Evolutionary conservation across 257 asterid species (phyloP).

Genomic region (Cynanchum wilfordii): DNA sequence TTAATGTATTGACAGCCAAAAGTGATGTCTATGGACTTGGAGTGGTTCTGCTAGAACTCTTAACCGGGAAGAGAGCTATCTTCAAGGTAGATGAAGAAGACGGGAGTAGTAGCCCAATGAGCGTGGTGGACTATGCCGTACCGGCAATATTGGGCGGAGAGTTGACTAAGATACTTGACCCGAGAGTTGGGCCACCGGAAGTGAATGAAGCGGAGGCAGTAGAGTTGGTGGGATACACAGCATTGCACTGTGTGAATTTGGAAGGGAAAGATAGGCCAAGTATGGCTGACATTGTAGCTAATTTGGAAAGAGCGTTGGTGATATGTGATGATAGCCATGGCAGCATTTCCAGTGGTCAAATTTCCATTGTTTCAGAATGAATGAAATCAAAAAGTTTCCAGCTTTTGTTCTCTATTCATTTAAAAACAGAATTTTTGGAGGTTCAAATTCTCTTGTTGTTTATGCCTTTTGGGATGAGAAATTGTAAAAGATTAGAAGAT

Average conservation of each 20-base stretch:
- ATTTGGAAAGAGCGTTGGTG: constrained; percentile 71
- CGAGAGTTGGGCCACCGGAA: constrained; percentile 52
- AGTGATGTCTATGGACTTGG: constrained; percentile 89
- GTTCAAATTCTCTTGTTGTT: too few species aligned
- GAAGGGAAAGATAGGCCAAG: constrained; percentile 84
- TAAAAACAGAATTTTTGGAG: too few species aligned
- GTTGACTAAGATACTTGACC: constrained; percentile 42
- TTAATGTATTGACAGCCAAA: constrained; percentile 70
- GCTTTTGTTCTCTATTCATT: background rate
- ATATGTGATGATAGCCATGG: constrained; percentile 73
- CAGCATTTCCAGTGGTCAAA: constrained; percentile 64
- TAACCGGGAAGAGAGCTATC: constrained; percentile 74
- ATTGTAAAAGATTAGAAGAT: constrained; percentile 14
- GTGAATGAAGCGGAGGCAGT: constrained; percentile 63
- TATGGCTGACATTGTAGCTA: constrained; percentile 66
- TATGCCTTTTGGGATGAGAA: too few species aligned
- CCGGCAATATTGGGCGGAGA: constrained; percentile 63
- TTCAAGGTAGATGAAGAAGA: constrained; percentile 42
- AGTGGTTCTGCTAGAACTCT: constrained; percentile 58
- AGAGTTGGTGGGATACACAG: constrained; percentile 78
- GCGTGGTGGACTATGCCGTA: constrained; percentile 71
- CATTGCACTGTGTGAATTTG: constrained; percentile 80
- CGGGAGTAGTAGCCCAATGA: constrained; percentile 41
- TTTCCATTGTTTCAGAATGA: constrained; percentile 63
- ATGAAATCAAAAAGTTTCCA: constrained; percentile 19